Conservation (phyloP, 2,329 filamentous ascomycete species). For the Drechmeria coniospora region DNA sequence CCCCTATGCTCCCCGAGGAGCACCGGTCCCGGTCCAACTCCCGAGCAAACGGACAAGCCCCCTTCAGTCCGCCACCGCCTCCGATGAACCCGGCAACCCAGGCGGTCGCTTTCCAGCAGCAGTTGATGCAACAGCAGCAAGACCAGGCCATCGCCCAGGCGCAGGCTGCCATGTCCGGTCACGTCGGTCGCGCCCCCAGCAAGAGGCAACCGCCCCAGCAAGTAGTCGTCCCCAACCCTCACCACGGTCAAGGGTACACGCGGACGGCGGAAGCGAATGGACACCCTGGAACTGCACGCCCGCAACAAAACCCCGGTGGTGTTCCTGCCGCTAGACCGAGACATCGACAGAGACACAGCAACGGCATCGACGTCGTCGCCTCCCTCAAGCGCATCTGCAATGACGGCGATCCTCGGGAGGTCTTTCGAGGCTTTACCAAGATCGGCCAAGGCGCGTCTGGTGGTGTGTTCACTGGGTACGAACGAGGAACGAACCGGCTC, state of each 20-base stretch:
- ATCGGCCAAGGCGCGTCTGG: slow-evolving; percentile 96
- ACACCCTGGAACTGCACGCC: slow-evolving; percentile 17
- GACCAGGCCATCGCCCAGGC: slow-evolving; percentile 69
- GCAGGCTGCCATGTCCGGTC: slow-evolving; percentile 59
- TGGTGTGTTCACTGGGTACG: slow-evolving; percentile 84
- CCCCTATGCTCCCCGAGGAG: slow-evolving; percentile 49
- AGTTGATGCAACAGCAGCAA: slow-evolving; percentile 65
- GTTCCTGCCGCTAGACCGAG: slow-evolving; percentile 50
- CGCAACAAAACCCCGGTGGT: slow-evolving; percentile 19
- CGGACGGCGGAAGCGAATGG: slow-evolving; percentile 16
- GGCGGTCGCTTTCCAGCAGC: slow-evolving; percentile 40
- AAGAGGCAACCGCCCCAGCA: slow-evolving; percentile 40
- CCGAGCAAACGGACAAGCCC: slow-evolving; percentile 36
- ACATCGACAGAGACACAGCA: slow-evolving; percentile 65
- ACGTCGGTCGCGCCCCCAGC: slow-evolving; percentile 58
- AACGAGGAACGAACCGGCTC: slow-evolving; percentile 66
- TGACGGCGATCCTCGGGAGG: slow-evolving; percentile 72
- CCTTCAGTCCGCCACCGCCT: slow-evolving; percentile 31
- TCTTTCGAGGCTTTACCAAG: slow-evolving; percentile 79
- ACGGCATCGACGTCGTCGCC: slow-evolving; percentile 64
- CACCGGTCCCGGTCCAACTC: slow-evolving; percentile 56
- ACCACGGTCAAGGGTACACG: slow-evolving; percentile 13
- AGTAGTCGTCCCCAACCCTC: slow-evolving; percentile 8
- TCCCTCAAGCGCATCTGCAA: slow-evolving; percentile 82
- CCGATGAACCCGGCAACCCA: slow-evolving; percentile 20